Evolutionary conservation across 129 eudicot species (phyloP).

Genomic region (Lactuca saligna): DNA sequence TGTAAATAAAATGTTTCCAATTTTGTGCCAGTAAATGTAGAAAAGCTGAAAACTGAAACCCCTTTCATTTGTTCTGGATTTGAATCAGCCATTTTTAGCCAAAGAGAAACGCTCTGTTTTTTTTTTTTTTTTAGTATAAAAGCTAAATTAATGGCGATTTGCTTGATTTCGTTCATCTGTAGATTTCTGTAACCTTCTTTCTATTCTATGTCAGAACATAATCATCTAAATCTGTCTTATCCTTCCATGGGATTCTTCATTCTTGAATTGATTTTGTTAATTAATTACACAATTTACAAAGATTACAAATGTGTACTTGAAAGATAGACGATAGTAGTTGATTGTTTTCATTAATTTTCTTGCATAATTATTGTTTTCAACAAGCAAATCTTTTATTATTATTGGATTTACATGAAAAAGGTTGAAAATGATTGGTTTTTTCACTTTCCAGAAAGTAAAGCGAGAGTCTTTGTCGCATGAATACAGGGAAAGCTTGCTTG

Average conservation of each 20-base stretch:
- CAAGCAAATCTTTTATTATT: constrained; percentile 13
- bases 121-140: constrained; percentile 2
- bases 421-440: constrained; percentile 31
- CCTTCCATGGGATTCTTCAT: background rate
- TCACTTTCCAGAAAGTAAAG: constrained; percentile 25
- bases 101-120: background rate
- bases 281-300: background rate
- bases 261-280: constrained; percentile 8
- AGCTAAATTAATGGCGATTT: constrained; percentile 5
- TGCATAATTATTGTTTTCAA: constrained; percentile 5
- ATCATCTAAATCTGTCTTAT: constrained; percentile 11
- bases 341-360: background rate
- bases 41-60: constrained; percentile 1
- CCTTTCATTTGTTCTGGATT: background rate
- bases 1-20: constrained; percentile 23
- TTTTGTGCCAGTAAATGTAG: constrained; percentile 15
- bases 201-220: constrained; percentile 11
- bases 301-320: no score
- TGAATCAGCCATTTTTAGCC: constrained; percentile 2
- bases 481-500: constrained; percentile 15
- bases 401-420: constrained; percentile 18
- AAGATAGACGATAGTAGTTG: background rate
- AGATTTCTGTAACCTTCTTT: constrained; percentile 14
- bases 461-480: constrained; percentile 16
- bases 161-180: constrained; percentile 3